Evolutionary conservation across 495 filamentous ascomycete genomes (phyloP), one percentile per base, ranked within the genome.

Genomic region (Clavariopsis aquatica): DNA sequence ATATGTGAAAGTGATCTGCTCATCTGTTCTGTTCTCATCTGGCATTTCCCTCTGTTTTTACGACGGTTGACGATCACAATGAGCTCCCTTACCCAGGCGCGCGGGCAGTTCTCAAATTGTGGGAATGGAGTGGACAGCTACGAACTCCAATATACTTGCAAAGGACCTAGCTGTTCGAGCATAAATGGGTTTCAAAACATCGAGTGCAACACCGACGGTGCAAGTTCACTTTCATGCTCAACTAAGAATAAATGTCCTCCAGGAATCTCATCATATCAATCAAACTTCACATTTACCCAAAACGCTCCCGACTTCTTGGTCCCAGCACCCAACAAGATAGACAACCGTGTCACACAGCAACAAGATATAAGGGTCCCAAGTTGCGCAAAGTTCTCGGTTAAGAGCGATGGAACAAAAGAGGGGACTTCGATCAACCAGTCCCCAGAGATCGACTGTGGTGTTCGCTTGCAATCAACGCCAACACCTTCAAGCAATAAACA

Each of bases 241-340:
- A 66, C 58, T 19, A 28, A 55, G 23, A 26, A 53, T 38, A 54
- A 66, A 28, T 66, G 64, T 28, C 57, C 64, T 0, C 47, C 29
- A 27, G 64, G 64, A 17, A 55, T 60, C 24, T 54, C 51, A 7
- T 60, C 56, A 1, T 66, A 60, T 38, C 24, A 49, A 22, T 66
- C 64, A 8, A 66, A 66, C 49, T 66, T 66, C 45, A 66, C 64
- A 10, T 66, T 66, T 34, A 26, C 22, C 2, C 64, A 66, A 43
- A 66, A 66, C 23, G 64, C 64, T 8, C 64, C 64, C 2, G 64
- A 66, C 41, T 29, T 57, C 13, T 3, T 49, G 1, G 49, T 49
- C 22, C 64, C 64, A 17, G 26, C 57, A 2, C 64, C 64, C 2
- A 57, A 54, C 22, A n/a, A 55, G 24, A n/a, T 38, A 2, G 64